Evolutionary conservation across 352 stramenopile species (phyloP), one percentile per base, ranked within the genome.

Genomic region (Phytophthora parvispora): DNA sequence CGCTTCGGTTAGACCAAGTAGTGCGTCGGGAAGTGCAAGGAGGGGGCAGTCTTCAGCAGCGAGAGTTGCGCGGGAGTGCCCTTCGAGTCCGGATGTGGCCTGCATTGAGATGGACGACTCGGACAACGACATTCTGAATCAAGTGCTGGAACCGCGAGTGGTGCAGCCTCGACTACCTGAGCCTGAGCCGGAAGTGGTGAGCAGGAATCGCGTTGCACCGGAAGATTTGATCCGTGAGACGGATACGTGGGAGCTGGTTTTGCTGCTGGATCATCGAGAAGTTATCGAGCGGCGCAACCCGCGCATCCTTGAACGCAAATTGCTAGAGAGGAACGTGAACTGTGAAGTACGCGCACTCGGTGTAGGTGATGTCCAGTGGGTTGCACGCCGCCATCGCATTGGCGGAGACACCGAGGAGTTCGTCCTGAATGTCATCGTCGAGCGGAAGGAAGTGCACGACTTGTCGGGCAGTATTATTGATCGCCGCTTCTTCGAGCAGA

Each of bases 391-490:
- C 2, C 72, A 78, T 54, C 85, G 86, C 15, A 64, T 72, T 8
- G 76, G 67, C 25, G 56, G 53, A 15, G 74, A 73, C 6, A 64
- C 58, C 40, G 47, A 82, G 70, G 73, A 96, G 56, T 91, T 94
- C 36, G 82, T 96, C 61, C 61, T 96, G 15, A 94, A 94, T 56
- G 86, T 90, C 27, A 92, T 96, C 24, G 86, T 96, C 1, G 89
- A 96, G 64, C 83, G 89, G 22, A 96, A 96, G 48, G 86, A 93
- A 75, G 84, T 95, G 15, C 61, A 80, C 18, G 89, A 96, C 60
- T 57, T 96, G 12, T 93, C 87, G 12, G 83, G 84, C 0, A 96
- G 89, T 72, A 96, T 96, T 43, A 86, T 96, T 36, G 89, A 96
- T 60, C 83, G 84, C 27, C 83, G 81, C 16, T 96, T 93, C 64